Base-by-base conservation (phyloP, 2,329 filamentous ascomycete species). In the Aaosphaeria pasadenensis region DNA sequence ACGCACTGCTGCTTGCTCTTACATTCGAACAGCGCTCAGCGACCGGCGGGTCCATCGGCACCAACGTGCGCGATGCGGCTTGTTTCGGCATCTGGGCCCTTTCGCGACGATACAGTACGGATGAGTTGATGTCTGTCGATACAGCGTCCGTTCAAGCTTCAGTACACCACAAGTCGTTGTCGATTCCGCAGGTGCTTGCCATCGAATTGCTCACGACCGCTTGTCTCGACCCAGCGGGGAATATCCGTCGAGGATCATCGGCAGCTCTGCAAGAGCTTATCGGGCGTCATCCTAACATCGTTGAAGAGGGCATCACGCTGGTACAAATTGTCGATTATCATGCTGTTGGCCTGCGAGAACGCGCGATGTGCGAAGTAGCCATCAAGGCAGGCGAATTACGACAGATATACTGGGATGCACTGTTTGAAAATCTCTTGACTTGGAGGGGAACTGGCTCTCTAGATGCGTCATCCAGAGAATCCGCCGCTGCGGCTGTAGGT, bases 1-100 rank as follows among this genome's bases (percentile, higher is more conserved):
- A 88, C 49, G 85, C 88, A 2, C 77, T 97, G 11, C 73, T 95
- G 1, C 80, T 88, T 7, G 91, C 90, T 0, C 76, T 97, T 29
- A 84, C 85, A 1, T 99, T 97, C 63, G 91, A 99, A 69, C 90
- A 96, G 62, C 82, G 91, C 49, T 88, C 87, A 41, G 82, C 89
- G 0, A 90, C 89, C 3, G 92, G 94, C n/a, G 84, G 81, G 9
- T 91, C 89, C 3, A 78, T 92, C 7, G 94, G 94, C 2, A 87
- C 89, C 1, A 96, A 95, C 58, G 91, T 99, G 11, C 84, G 94
- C 42, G 94, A 99, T 73, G 92, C 94, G 9, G 90, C 94, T 3
- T 96, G 91, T 66, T 99, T 97, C 66, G 94, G 94, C 5, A 86
- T 97, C 28, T 99, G 94, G 94, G 88, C 91, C 1, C 70, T 97